Evolutionary conservation across 305 asterid genomes (phyloP).

Genomic region (Solanum hybrid): DNA sequence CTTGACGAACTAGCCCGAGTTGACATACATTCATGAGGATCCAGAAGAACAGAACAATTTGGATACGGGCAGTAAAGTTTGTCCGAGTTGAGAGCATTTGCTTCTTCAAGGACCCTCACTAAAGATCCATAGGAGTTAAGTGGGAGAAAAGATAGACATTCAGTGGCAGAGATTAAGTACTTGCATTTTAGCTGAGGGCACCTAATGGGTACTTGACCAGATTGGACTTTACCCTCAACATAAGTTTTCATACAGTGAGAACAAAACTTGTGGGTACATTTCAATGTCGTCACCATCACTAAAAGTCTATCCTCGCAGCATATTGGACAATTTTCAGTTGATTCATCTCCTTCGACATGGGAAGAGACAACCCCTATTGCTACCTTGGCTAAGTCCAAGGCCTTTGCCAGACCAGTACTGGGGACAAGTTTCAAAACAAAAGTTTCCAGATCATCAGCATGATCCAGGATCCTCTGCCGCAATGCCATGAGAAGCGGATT

Average conservation of each 20-base stretch:
- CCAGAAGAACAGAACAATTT: slow-evolving; percentile 60
- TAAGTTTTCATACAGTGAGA: slow-evolving; percentile 78
- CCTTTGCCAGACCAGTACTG: slow-evolving; percentile 28
- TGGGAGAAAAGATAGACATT: slow-evolving; percentile 63
- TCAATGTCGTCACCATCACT: slow-evolving; percentile 53
- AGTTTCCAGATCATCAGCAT: slow-evolving; percentile 37
- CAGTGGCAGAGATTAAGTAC: slow-evolving; percentile 46
- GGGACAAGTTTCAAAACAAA: slow-evolving; percentile 49
- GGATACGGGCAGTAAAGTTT: slow-evolving; percentile 61
- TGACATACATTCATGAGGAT: slow-evolving; percentile 49
- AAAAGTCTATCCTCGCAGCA: slow-evolving; percentile 72
- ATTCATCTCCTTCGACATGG: slow-evolving; percentile 27
- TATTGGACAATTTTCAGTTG: slow-evolving; percentile 56
- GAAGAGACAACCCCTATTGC: slow-evolving; percentile 69
- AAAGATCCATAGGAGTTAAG: slow-evolving; percentile 54
- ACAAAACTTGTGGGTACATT: slow-evolving; percentile 83
- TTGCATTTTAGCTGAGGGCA: slow-evolving; percentile 80
- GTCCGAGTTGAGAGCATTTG: slow-evolving; percentile 26
- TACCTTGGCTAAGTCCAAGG: slow-evolving; percentile 60
- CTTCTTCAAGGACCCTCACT: slow-evolving; percentile 55
- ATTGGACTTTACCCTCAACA: slow-evolving; percentile 59
- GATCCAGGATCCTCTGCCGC: slow-evolving; percentile 63
- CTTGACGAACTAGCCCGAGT: slow-evolving; percentile 46
- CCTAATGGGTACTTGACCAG: slow-evolving; percentile 49
- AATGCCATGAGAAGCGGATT: slow-evolving; percentile 64